Percentiles rank a stretch among this genome's conserved stretches.
Conservation (phyloP, 495 filamentous ascomycete genomes). For the Podospora fimiseda region DNA sequence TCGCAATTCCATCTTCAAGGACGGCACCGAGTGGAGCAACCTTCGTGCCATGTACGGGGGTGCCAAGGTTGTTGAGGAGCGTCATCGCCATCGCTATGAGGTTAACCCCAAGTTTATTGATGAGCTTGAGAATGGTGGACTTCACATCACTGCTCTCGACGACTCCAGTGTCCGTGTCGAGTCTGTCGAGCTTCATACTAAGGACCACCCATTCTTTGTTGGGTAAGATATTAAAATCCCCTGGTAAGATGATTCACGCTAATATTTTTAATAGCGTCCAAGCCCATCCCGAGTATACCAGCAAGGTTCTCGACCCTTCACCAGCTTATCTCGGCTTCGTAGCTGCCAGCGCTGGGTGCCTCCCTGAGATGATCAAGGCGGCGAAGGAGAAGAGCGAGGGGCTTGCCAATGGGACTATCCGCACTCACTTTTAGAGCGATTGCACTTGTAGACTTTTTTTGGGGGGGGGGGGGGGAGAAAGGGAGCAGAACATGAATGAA, state of each 20-base stretch:
- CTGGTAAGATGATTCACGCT: background rate
- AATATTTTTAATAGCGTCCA: constrained; percentile 9
- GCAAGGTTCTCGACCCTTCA: constrained; percentile 2
- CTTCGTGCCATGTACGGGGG: constrained; percentile 68
- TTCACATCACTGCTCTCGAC: constrained; percentile 73
- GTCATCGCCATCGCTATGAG: constrained; percentile 71
- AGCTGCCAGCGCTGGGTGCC: constrained; percentile 13
- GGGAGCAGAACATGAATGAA: background rate
- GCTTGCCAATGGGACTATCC: background rate
- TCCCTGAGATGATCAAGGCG: constrained; percentile 11
- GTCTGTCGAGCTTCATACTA: constrained; percentile 74
- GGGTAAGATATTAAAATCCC: constrained; percentile 21
- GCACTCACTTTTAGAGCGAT: background rate
- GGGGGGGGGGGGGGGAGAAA: background rate
- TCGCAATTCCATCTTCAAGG: constrained; percentile 68
- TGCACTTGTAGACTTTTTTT: no score
- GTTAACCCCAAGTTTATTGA: constrained; percentile 65
- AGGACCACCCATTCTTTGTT: constrained; percentile 86
- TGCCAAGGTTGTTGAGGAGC: constrained; percentile 50
- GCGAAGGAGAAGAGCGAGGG: background rate
- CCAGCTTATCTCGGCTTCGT: constrained; percentile 15
- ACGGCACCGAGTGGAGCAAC: constrained; percentile 70
- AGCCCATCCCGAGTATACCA: constrained; percentile 21
- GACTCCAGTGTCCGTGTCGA: constrained; percentile 82
- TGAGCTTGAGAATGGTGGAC: constrained; percentile 48